Evolutionary conservation across 495 filamentous ascomycete genomes (phyloP), one percentile per base, ranked within the genome.

Genomic region (Annulohypoxylon maeteangense): DNA sequence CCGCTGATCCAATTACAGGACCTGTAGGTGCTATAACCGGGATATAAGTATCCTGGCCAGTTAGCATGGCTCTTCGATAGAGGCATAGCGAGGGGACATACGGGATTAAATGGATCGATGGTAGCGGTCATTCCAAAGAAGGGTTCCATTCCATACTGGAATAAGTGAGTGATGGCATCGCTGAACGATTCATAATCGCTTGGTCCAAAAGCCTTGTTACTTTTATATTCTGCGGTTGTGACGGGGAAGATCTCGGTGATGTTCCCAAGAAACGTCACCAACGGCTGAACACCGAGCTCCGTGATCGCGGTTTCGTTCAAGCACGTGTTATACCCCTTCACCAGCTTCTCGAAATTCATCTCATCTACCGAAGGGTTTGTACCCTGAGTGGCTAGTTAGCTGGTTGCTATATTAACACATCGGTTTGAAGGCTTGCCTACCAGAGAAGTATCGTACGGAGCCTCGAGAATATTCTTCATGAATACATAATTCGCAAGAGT

Each of bases 311-410:
- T 68, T 68, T 87, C 84, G 76, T 91, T 82, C 76, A 90, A 79
- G 75, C 90, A 93, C 38, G 90, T 85, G 71, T 84, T 75, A 57
- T 91, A 92, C 14, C 81, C 84, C 47, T 78, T 74, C 59, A 88
- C 85, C 40, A 92, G 65, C 78, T 90, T 91, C 45, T 87, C 68
- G 74, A 91, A 91, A 58, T 90, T 92, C n/a, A 85, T 75, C 38
- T 83, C 75, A 68, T 91, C 89, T 10, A 38, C 18, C 3, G 53
- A 47, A 7, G 68, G n/a, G 8, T 53, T 16, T 2, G 65, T 16
- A n/a, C 34, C 53, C 12, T 67, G 40, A n/a, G 29, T 5, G 4
- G 11, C 29, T 78, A 65, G 45, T 74, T 57, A 55, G 67, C 66
- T 20, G 74, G 72, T 18, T 57, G 10, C 25, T 76, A 81, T 60